Base-by-base conservation (phyloP, 108 stramenopile genomes). In the Conticribra weissflogii region DNA sequence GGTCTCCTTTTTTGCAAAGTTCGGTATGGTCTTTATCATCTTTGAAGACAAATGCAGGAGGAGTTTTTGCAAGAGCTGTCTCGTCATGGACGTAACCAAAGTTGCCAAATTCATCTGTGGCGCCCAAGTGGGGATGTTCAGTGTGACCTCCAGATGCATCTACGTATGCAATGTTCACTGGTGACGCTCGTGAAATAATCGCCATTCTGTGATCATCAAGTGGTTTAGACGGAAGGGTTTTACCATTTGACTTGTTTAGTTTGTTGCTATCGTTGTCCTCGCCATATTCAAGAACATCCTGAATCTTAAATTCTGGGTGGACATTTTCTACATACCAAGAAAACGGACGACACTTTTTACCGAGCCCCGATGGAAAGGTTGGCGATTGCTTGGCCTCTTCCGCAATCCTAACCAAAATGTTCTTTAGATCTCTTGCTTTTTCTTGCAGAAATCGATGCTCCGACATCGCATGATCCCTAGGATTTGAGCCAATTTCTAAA, bases 21-120 rank as follows among this genome's bases (percentile, higher is more conserved):
- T 54, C 53, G 15, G 51, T 31, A 16, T 73, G 50, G 12, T 71
- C 69, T 14, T 75, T 62, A 24, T 78, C 78, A 22, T 80, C 66
- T 44, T 62, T 59, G 55, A 78, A 81, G 27, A 76, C 47, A 52
- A 96, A 83, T 14, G 54, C 56, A 15, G 94, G 90, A 24, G 91
- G 94, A 62, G 88, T 86, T 41, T 69, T 81, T 24, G 75, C 71
- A 36, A 96, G 72, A 15, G 83, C 79, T 3, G 81, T 87, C 47
- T 91, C 91, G 72, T 96, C 90, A 71, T 88, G 87, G 63, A 93
- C 81, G 61, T 96, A 96, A 51, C 94, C 94, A 16, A 59, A 81
- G 9, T 79, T 71, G 12, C 92, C 94, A 49, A 88, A 56, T 36
- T 85, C 92, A 61, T 96, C 90, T 17, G 63, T 70, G 3, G 90